Evolutionary conservation across 306 rosid species (phyloP), one percentile per base, ranked within the genome.

Genomic region (Ziziphus jujuba): DNA sequence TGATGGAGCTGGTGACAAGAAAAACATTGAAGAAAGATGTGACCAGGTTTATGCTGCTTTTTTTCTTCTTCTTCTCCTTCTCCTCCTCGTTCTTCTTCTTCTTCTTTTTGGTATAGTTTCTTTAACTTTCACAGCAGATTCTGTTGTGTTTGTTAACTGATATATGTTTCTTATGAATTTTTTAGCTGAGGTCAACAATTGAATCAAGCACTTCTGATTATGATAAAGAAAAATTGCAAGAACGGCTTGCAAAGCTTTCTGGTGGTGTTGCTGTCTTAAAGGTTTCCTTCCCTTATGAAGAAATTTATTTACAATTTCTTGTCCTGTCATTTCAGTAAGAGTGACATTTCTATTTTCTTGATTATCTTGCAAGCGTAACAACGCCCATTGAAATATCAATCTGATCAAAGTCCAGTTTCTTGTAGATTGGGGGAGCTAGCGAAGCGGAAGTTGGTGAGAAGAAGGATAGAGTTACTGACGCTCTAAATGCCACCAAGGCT

Each of bases 1-100:
- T 69, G 96, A 92, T n/a, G 98, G 97, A 36, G 90, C 91, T 53
- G 97, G 96, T 76, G 97, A 92, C 83, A 92, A 92, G 88, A 83
- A 78, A 75, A 55, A 73, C 10, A 80, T 92, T 59, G 98, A 92
- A 76, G 98, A 92, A 80, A 84, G 88, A 88, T 90, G 90, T 56
- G 97, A 86, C n/a, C 96, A 89, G 98, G 98, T 89, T 67, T 60
- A 64, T 79, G 24, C 67, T 17, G 43, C 24, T 56, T 63, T 20
- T 22, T n/a, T n/a, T n/a, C n/a, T n/a, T n/a, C n/a, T n/a, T n/a
- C n/a, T n/a, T n/a, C n/a, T n/a, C n/a, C n/a, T n/a, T n/a, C n/a
- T n/a, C n/a, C n/a, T n/a, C n/a, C n/a, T n/a, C n/a, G n/a, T n/a
- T n/a, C n/a, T n/a, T n/a, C n/a, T n/a, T n/a, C n/a, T n/a, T n/a